A percentile compares a stretch with the other conserved stretches of the same genome.
Evolutionary conservation across 352 stramenopile species (phyloP).

Genomic region (Pythium plurisporium): DNA sequence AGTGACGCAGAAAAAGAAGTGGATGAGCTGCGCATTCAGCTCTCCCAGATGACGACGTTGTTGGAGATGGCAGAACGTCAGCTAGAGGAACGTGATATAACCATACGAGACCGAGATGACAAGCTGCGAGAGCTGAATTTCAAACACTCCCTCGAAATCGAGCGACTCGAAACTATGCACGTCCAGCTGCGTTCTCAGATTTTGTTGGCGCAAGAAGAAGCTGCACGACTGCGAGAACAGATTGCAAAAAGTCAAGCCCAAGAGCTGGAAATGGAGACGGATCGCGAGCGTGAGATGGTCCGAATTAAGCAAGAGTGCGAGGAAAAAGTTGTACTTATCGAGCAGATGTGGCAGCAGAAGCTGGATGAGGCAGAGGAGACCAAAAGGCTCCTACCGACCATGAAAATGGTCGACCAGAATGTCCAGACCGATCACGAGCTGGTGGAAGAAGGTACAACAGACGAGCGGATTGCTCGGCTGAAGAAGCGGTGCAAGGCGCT

Average conservation of each 20-base stretch:
- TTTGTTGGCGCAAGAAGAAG: not conserved
- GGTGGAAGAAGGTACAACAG: constrained; percentile 4
- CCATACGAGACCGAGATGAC: not conserved
- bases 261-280: not conserved
- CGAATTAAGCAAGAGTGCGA: not conserved
- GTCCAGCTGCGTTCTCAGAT: not conserved
- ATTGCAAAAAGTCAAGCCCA: not conserved
- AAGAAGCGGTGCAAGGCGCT: constrained; percentile 44
- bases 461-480: constrained; percentile 36
- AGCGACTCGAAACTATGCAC: constrained; percentile 2
- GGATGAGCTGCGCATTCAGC: constrained; percentile 1
- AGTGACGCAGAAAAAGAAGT: not conserved
- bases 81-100: not conserved
- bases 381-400: not conserved
- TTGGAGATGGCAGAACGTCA: constrained; percentile 1
- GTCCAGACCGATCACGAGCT: constrained; percentile 12
- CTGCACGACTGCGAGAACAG: not conserved
- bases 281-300: not conserved
- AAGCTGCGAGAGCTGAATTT: not conserved
- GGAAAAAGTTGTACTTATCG: not conserved
- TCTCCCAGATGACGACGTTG: constrained; percentile 3
- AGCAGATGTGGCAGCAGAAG: not conserved
- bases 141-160: not conserved
- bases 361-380: constrained; percentile 7
- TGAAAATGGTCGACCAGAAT: constrained; percentile 2